These are phyloP conservation scores for Blastobotrys persicus DNA, from an alignment of 1,139 yeast species.

Conservation along the genomic window DNA sequence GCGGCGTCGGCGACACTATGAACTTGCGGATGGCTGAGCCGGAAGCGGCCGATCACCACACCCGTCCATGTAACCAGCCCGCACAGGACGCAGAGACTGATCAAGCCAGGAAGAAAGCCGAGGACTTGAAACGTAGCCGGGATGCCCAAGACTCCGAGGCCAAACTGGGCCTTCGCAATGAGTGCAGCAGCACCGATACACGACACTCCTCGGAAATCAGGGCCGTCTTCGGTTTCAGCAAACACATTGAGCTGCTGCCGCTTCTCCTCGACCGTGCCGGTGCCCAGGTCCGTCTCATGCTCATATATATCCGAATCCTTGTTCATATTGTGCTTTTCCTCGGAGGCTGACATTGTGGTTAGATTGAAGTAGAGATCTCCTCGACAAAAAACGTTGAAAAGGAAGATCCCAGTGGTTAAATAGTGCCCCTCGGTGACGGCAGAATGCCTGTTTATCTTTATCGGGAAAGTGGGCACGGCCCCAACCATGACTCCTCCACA, in stretches of 20 bases:
- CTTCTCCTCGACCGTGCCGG: neutral
- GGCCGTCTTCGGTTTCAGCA: constrained; percentile 11
- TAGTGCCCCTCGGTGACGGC: no score
- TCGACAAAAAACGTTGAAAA: no score
- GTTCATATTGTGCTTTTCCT: no score
- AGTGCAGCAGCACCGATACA: constrained; percentile 16
- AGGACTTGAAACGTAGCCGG: constrained; percentile 15
- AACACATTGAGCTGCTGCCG: constrained; percentile 10
- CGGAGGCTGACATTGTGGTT: no score
- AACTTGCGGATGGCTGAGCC: constrained; percentile 13
- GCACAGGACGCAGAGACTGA: constrained; percentile 11
- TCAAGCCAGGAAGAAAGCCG: constrained; percentile 17
- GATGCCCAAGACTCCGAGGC: constrained; percentile 16
- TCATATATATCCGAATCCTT: no score
- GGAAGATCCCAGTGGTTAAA: no score
- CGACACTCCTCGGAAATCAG: constrained; percentile 17
- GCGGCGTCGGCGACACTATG: constrained; percentile 15
- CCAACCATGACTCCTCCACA: no score
- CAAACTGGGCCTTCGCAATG: constrained; percentile 16
- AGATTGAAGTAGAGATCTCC: no score
- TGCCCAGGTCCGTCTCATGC: no score
- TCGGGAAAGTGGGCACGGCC: no score
- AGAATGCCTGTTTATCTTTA: no score
- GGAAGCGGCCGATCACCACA: constrained; percentile 13
- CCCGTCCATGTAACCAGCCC: constrained; percentile 16